Evolutionary conservation across 768 basidiomycete genomes (phyloP).

Genomic region (Panus rudis): DNA sequence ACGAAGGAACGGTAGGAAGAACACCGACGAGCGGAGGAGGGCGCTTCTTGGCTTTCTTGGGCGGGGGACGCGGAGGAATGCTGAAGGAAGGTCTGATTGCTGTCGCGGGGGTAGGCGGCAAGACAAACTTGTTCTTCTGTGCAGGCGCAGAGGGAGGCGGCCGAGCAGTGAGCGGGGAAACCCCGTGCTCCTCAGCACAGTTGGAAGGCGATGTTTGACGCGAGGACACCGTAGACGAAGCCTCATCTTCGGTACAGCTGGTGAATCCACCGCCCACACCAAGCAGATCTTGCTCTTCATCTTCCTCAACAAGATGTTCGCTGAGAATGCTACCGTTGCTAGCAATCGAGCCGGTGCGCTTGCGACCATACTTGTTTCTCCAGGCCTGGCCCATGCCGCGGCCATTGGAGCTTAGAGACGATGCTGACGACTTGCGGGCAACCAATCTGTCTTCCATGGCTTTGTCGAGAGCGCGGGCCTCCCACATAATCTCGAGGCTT

Average conservation of each 20-base stretch:
- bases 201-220: slow-evolving; percentile 15
- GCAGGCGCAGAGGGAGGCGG: slow-evolving; percentile 22
- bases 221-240: slow-evolving; percentile 20
- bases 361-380: slow-evolving; percentile 61
- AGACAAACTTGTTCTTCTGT: slow-evolving; percentile 50
- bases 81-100: slow-evolving; percentile 48
- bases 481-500: slow-evolving; percentile 54
- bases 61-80: slow-evolving; percentile 22
- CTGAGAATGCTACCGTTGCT: slow-evolving; percentile 67
- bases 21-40: slow-evolving; percentile 55
- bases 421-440: slow-evolving; percentile 64
- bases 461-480: slow-evolving; percentile 78
- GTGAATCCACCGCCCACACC: slow-evolving; percentile 64
- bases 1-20: slow-evolving; percentile 68
- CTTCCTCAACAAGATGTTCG: slow-evolving; percentile 77
- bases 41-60: slow-evolving; percentile 41
- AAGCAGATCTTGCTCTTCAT: slow-evolving; percentile 68
- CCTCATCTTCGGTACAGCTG: slow-evolving; percentile 22
- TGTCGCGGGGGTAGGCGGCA: slow-evolving; percentile 45
- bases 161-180: slow-evolving; percentile 21
- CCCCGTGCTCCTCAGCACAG: slow-evolving; percentile 1
- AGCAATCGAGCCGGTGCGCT: slow-evolving; percentile 69
- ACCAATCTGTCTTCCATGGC: slow-evolving; percentile 82
- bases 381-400: slow-evolving; percentile 57
- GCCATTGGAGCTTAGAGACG: slow-evolving; percentile 44